Evolutionary conservation across 345 rosid species (phyloP), one percentile per base, ranked within the genome.

Genomic region (Salix udensis): DNA sequence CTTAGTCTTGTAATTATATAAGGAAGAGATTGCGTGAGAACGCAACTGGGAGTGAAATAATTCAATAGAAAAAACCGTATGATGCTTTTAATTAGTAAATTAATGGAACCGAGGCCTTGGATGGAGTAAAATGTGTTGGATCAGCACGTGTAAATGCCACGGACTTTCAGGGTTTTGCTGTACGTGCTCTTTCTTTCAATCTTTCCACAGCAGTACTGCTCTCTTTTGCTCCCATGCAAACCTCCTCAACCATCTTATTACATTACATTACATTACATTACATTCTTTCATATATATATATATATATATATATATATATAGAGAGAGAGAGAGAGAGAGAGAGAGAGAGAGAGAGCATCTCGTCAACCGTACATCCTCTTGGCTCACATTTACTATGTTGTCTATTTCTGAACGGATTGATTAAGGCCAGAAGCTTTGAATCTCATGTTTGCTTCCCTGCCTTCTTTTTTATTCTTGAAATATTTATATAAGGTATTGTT

Each of bases 11-110:
- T 55, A 55, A 8, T n/a, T n/a, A 55, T 26, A 4, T 2, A n/a
- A n/a, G 10, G 3, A 46, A 23, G 74, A 67, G 78, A 75, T 84
- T 71, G 88, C 90, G 88, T 88, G 79, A 70, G 88, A 82, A 86
- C 84, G 84, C 82, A 69, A 75, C 75, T 67, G 85, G 66, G 65
- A 39, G 74, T 28, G 60, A 23, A 68, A 67, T 36, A 62, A 64
- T 64, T 60, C 68, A 74, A 68, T 78, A 67, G 75, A 50, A 21
- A 52, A 31, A 26, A 16, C 28, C 60, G 0, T 28, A 48, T 6
- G 46, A 19, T 10, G 24, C 31, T 13, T 16, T 18, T 12, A 9
- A 39, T 18, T 12, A 9, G 24, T 64, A 72, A 65, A 75, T 76
- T 65, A 79, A 77, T 69, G 55, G 71, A 67, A 74, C 72, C 83